Evolutionary conservation across 2,329 filamentous ascomycete species (phyloP).

Genomic region (Aspergillus hortae): DNA sequence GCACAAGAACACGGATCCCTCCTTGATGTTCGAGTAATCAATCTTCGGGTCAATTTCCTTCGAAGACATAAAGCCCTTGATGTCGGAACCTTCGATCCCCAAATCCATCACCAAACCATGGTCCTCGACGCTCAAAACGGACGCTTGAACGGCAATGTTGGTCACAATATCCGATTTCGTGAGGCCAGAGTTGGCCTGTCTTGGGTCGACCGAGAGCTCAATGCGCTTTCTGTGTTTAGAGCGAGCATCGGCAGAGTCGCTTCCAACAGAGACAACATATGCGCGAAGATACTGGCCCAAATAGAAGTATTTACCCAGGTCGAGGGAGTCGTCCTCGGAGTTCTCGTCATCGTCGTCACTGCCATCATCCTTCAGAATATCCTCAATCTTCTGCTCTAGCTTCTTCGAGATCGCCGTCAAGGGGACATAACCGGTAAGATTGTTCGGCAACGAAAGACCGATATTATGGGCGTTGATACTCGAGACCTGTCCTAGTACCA

Average conservation of each 20-base stretch:
- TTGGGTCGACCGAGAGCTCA: slow-evolving; percentile 79
- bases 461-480: slow-evolving; percentile 77
- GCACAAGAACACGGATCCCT: slow-evolving; percentile 81
- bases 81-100: slow-evolving; percentile 63
- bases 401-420: slow-evolving; percentile 86
- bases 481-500: slow-evolving; percentile 82
- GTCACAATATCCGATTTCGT: slow-evolving; percentile 67
- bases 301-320: slow-evolving; percentile 71
- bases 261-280: slow-evolving; percentile 73
- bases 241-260: slow-evolving; percentile 46
- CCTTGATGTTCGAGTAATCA: slow-evolving; percentile 66
- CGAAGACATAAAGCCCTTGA: slow-evolving; percentile 80
- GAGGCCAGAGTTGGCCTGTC: slow-evolving; percentile 72
- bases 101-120: slow-evolving; percentile 93
- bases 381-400: slow-evolving; percentile 72
- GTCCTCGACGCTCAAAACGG: slow-evolving; percentile 88
- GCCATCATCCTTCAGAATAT: slow-evolving; percentile 57
- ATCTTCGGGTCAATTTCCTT: slow-evolving; percentile 71
- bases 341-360: slow-evolving; percentile 55
- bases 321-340: slow-evolving; percentile 57
- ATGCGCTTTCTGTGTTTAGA: slow-evolving; percentile 74
- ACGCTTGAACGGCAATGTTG: slow-evolving; percentile 79
- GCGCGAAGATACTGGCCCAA: slow-evolving; percentile 86
- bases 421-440: slow-evolving; percentile 82
- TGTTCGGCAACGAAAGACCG: slow-evolving; percentile 83